Conservation (phyloP, 2,329 filamentous ascomycete species). For the Epichloe scottii region DNA sequence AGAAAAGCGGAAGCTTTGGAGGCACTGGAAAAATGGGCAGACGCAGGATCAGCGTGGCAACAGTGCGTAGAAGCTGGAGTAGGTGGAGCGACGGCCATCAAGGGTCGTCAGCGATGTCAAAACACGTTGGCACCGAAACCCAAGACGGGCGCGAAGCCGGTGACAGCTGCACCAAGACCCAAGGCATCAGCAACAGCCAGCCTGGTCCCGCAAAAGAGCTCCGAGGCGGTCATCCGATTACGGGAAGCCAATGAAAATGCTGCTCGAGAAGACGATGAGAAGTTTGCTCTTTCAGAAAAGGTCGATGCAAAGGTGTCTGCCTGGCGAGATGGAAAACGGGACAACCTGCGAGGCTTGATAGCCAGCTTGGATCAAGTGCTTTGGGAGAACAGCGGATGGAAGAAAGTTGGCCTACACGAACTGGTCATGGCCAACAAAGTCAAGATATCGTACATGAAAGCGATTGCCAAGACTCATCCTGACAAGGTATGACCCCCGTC, state of each 20-base stretch:
- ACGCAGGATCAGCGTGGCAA: constrained; percentile 72
- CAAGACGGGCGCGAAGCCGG: constrained; percentile 23
- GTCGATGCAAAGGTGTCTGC: constrained; percentile 67
- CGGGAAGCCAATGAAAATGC: constrained; percentile 76
- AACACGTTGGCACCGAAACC: constrained; percentile 65
- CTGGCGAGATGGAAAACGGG: constrained; percentile 86
- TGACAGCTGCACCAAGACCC: constrained; percentile 33
- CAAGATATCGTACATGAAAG: constrained; percentile 98
- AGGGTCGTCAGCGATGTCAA: constrained; percentile 81
- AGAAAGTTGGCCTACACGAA: constrained; percentile 90
- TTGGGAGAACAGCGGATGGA: constrained; percentile 90
- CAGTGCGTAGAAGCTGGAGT: constrained; percentile 72
- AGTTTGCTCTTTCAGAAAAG: constrained; percentile 74
- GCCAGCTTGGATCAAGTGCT: constrained; percentile 79
- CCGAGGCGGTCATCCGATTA: constrained; percentile 69
- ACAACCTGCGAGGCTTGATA: constrained; percentile 80
- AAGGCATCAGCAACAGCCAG: constrained; percentile 27
- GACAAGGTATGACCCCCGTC: constrained; percentile 64
- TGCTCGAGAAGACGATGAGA: constrained; percentile 81
- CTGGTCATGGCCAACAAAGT: constrained; percentile 87
- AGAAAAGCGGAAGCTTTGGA: constrained; percentile 93
- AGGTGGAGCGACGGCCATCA: constrained; percentile 72
- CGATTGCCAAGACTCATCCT: constrained; percentile 94
- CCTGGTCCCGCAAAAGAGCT: constrained; percentile 37
- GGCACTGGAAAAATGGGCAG: constrained; percentile 86